Percentiles rank a stretch among this genome's conserved stretches.
phyloP scores from a whole-genome alignment of 768 basidiomycete species.

The Tulasnella sp. region DNA sequence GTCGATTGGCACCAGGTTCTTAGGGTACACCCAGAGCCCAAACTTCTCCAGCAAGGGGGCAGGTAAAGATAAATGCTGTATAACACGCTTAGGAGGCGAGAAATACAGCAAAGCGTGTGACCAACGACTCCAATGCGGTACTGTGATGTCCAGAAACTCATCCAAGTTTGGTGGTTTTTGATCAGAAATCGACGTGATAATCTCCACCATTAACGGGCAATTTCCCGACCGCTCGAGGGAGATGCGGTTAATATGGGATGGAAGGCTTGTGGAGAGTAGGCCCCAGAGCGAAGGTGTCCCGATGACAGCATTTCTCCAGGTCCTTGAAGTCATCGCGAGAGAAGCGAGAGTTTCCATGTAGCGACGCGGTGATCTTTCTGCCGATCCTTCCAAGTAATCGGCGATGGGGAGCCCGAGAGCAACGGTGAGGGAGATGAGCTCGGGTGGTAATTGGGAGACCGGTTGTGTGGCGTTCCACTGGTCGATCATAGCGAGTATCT shows the following conservation, averaged over 20 bases:
- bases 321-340: neutral
- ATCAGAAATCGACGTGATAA: neutral
- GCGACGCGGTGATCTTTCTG: neutral
- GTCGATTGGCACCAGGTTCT: neutral
- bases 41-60: neutral
- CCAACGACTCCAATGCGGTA: neutral
- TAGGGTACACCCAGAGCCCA: too few species aligned
- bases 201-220: neutral
- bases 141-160: neutral
- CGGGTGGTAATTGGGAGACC: neutral
- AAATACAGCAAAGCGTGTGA: neutral
- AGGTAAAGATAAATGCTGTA: neutral
- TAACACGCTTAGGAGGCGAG: neutral
- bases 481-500: neutral
- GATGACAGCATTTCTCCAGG: neutral
- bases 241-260: neutral
- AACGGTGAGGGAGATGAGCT: neutral
- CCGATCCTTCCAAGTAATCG: neutral
- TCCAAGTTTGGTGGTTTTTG: neutral
- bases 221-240: neutral
- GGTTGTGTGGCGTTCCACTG: neutral
- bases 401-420: neutral
- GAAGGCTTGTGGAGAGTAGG: neutral
- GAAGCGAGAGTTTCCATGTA: neutral
- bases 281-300: conserved; percentile 1